Base-by-base conservation (phyloP, 2,329 filamentous ascomycete species). In the Cladophialophora exuberans region DNA sequence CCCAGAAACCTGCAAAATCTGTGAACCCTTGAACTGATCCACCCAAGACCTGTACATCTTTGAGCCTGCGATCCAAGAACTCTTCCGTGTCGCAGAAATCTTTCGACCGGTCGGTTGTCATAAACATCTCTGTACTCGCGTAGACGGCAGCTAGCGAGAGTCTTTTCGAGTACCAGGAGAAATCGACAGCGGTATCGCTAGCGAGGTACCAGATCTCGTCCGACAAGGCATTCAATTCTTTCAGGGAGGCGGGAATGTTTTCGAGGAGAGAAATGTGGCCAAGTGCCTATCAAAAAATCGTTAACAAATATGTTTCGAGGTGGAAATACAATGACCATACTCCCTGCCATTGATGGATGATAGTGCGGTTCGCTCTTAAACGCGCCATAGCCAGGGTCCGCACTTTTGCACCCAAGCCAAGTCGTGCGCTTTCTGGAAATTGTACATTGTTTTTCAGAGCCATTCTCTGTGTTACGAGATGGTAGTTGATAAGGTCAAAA, bases 151-250 rank as follows among this genome's bases (percentile, higher is more conserved):
- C 79, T 20, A 89, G 70, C 0, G 78, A 81, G 6, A 83, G 79
- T 3, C 86, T 79, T 69, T 87, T 88, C 1, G 85, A 85, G 65
- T 99, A 99, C 94, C 94, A 99, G 3, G 85, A 86, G 3, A 84
- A 82, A 71, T 97, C 92, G 57, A 97, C 89, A 18, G 86, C 82
- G 18, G 76, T 79, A 71, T 97, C 94, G 46, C 90, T 90, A 0
- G 93, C 84, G 3, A 96, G 83, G 67, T 88, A 91, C 80, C 88
- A 89, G 47, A 99, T 95, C 71, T 99, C 94, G 70, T 97, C 93
- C n/a, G 88, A 83, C 3, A 99, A 83, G 45, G 82, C 78, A 36
- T 88, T 85, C 3, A 99, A 82, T 74, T 97, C 94, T 39, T 80
- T 80, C 2, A 97, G 70, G 0, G 91, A 92, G 6, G 83, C 75